Evolutionary conservation across 1,284 basidiomycete species (phyloP).

Genomic region (Leccinum solheimii): DNA sequence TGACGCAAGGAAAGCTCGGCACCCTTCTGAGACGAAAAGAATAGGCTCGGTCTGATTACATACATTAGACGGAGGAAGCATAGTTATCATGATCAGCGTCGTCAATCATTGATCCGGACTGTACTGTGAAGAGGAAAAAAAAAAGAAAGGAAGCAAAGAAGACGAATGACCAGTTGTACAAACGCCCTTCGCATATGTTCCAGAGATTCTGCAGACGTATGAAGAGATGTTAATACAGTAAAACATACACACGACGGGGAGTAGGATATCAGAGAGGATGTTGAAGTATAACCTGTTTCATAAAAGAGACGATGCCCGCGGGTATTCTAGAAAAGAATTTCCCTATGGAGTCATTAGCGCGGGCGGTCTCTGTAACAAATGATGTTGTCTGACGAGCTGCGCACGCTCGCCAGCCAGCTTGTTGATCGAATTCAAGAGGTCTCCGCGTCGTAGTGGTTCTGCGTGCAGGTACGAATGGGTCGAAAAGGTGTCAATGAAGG

Average conservation of each 20-base stretch:
- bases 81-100: background rate
- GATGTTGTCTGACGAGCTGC: constrained; percentile 34
- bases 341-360: constrained; percentile 30
- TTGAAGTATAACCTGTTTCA: background rate
- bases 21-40: background rate
- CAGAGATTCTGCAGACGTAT: background rate
- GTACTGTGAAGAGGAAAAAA: background rate
- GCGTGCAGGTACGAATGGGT: constrained; percentile 5
- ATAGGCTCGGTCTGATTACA: background rate
- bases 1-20: no score
- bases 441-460: constrained; percentile 76
- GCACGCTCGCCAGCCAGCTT: constrained; percentile 59
- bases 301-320: background rate
- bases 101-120: background rate
- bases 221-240: constrained; percentile 20
- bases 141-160: background rate
- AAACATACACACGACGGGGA: background rate
- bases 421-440: constrained; percentile 76
- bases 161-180: background rate
- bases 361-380: constrained; percentile 34
- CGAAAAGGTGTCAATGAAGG: background rate
- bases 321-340: constrained; percentile 4
- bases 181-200: background rate
- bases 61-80: background rate
- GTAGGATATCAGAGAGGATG: constrained; percentile 23